Conservation (phyloP, 73 alveolate species). For the Tetrahymena elliotti region DNA sequence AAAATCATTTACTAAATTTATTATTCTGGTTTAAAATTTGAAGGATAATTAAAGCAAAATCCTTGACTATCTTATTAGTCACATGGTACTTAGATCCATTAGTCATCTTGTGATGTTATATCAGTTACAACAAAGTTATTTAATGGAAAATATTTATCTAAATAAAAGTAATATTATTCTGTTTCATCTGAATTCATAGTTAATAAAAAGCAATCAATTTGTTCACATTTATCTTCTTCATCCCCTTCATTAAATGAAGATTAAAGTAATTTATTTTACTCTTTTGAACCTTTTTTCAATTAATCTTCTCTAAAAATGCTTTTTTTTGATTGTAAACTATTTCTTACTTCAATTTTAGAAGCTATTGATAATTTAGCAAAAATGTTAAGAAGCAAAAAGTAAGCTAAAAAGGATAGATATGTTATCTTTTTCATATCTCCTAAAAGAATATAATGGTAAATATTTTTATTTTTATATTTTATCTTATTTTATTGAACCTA, state of each 20-base stretch:
- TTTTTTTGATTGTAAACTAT: no score
- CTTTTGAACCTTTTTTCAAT: background rate
- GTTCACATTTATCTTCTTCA: background rate
- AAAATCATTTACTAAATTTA: no score
- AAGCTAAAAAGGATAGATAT: background rate
- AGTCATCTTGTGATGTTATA: background rate
- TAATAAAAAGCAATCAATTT: background rate
- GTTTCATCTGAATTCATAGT: background rate
- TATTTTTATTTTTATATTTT: background rate
- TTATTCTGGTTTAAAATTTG: background rate
- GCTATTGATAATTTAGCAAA: background rate
- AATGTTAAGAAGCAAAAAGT: background rate
- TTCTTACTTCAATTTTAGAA: background rate
- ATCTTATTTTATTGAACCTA: background rate
- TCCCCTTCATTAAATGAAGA: background rate
- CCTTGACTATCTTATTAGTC: background rate
- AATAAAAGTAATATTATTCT: background rate
- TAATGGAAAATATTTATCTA: background rate
- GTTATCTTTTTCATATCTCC: background rate
- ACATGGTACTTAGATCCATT: background rate
- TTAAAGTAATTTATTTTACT: background rate
- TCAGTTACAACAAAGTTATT: background rate
- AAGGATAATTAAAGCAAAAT: background rate
- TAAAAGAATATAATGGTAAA: background rate
- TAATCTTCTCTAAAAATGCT: background rate